A percentile compares a stretch with the other conserved stretches of the same genome.
phyloP scores from a whole-genome alignment of 192 early-diverging fungal species.

The Oehlia diaphana region DNA sequence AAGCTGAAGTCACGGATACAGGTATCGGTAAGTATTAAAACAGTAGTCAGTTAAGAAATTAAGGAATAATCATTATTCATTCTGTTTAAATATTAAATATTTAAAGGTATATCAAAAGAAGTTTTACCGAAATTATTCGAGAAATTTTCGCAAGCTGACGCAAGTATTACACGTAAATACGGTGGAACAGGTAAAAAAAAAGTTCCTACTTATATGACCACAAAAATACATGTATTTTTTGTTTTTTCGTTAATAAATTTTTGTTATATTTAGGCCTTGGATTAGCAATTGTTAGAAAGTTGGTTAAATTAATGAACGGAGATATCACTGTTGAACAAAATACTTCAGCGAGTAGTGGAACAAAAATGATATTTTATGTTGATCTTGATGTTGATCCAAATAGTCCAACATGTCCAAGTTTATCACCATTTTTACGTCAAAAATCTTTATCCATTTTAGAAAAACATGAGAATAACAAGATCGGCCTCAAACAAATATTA shows the following conservation, averaged over 20 bases:
- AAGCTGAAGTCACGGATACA: constrained; percentile 39
- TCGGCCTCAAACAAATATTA: not conserved
- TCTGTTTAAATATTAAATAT: not conserved
- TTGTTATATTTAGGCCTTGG: constrained; percentile 24
- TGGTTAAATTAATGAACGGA: constrained; percentile 44
- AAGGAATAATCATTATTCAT: not conserved
- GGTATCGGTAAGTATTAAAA: constrained; percentile 39
- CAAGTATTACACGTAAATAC: constrained; percentile 45
- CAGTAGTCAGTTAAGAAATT: too few species aligned
- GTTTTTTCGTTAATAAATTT: not conserved
- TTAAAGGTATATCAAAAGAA: constrained; percentile 21
- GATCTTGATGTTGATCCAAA: constrained; percentile 11
- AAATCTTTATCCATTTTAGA: constrained; percentile 4
- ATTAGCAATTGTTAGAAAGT: constrained; percentile 41
- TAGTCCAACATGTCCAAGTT: not conserved
- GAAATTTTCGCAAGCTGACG: constrained; percentile 49
- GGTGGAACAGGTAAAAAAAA: constrained; percentile 40
- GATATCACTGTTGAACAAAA: constrained; percentile 32
- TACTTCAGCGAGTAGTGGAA: not conserved
- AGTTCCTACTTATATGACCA: too few species aligned
- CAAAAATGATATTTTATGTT: constrained; percentile 19
- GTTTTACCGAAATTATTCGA: constrained; percentile 36
- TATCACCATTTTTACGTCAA: not conserved
- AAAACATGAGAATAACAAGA: not conserved
- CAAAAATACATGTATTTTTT: too few species aligned